Evolutionary conservation across 2,329 filamentous ascomycete species (phyloP).

Genomic region (Diaporthe sp.): DNA sequence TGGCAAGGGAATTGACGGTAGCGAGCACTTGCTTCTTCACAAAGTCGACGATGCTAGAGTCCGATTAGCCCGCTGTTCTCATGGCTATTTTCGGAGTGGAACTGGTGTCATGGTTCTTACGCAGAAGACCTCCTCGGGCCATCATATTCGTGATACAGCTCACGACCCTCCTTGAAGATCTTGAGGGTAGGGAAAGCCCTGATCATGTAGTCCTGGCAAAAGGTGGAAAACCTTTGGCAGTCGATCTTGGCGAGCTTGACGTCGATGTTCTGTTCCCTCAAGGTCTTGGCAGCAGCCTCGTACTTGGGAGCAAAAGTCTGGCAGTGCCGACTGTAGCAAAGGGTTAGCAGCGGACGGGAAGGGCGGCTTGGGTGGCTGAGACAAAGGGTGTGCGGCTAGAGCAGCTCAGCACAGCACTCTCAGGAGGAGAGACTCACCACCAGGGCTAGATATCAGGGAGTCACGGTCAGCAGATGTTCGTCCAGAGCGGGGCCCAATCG

Average conservation of each 20-base stretch:
- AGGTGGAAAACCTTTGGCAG: slow-evolving; percentile 93
- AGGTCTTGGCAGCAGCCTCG: slow-evolving; percentile 84
- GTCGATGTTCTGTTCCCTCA: slow-evolving; percentile 86
- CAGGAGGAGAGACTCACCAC: slow-evolving; percentile 62
- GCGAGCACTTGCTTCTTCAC: slow-evolving; percentile 99
- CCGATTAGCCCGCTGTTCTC: neutral
- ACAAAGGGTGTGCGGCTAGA: neutral
- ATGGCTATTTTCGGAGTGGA: too few relatives aligned
- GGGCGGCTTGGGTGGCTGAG: neutral
- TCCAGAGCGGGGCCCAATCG: neutral
- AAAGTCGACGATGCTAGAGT: slow-evolving; percentile 77
- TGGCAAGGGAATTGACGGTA: slow-evolving; percentile 85
- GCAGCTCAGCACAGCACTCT: neutral
- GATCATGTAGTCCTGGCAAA: slow-evolving; percentile 90
- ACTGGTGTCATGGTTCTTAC: slow-evolving; percentile 58
- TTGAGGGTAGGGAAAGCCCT: slow-evolving; percentile 99
- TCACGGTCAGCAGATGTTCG: neutral
- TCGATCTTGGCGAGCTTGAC: slow-evolving; percentile 87
- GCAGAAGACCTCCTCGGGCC: slow-evolving; percentile 89
- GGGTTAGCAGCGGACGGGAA: slow-evolving; percentile 75
- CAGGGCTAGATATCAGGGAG: slow-evolving; percentile 34
- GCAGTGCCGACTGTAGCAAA: slow-evolving; percentile 97
- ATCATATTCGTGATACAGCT: slow-evolving; percentile 85
- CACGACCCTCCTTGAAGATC: slow-evolving; percentile 90
- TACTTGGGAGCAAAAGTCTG: slow-evolving; percentile 96